A percentile compares a stretch with the other conserved stretches of the same genome.
Conservation (phyloP, 2,329 filamentous ascomycete species). For the Teratosphaeria viscida region DNA sequence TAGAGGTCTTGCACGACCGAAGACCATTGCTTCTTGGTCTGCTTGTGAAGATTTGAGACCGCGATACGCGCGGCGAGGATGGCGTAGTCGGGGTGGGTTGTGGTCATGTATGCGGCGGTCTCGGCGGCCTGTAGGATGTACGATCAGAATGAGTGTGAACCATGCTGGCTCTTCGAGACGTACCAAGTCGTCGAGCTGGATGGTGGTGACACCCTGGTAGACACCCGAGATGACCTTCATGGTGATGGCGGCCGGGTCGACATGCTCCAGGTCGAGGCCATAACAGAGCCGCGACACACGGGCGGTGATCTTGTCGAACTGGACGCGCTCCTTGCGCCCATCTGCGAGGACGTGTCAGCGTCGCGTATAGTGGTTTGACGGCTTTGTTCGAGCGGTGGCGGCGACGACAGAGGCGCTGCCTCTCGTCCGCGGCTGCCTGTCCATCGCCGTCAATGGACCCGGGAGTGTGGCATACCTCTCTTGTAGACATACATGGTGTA, state of each 20-base stretch:
- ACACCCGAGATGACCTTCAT: constrained; percentile 99
- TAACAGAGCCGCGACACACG: constrained; percentile 97
- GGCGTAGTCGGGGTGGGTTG: constrained; percentile 97
- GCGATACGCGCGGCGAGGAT: constrained; percentile 97
- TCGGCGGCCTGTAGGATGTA: constrained; percentile 65
- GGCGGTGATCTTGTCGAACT: constrained; percentile 99
- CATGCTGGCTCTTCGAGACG: constrained; percentile 27
- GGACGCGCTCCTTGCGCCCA: constrained; percentile 98
- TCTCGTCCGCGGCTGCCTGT: background rate
- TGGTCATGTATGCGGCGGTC: constrained; percentile 99
- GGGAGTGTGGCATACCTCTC: constrained; percentile 38
- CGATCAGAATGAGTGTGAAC: background rate
- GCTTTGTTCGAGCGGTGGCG: background rate
- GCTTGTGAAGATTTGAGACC: constrained; percentile 98
- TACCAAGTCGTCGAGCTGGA: constrained; percentile 94
- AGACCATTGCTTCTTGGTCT: constrained; percentile 99
- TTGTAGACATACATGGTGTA: constrained; percentile 52
- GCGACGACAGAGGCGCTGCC: background rate
- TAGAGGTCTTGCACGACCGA: constrained; percentile 86
- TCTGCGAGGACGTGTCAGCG: constrained; percentile 44
- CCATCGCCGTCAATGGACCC: background rate
- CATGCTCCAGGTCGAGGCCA: constrained; percentile 86
- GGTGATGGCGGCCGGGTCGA: constrained; percentile 95
- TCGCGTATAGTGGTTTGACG: background rate
- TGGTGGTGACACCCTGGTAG: constrained; percentile 93